A percentile compares a stretch with the other conserved stretches of the same genome.
Evolutionary conservation across 768 basidiomycete genomes (phyloP).

Genomic region (Megacollybia marginata): DNA sequence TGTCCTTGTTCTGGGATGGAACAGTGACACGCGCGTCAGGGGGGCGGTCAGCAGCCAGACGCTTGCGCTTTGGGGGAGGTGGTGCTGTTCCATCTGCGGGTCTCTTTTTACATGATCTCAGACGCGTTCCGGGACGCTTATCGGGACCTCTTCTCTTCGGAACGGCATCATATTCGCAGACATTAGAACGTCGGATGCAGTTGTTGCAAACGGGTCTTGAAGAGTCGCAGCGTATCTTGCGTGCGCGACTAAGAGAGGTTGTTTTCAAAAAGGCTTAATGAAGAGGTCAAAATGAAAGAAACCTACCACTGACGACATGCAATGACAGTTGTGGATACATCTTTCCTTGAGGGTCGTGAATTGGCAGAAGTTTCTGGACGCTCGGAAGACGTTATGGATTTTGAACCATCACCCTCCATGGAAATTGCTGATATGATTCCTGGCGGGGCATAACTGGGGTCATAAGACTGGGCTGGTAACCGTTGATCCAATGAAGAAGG

Average conservation of each 20-base stretch:
- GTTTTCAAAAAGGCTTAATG: conserved; percentile 1
- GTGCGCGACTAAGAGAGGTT: conserved; percentile 48
- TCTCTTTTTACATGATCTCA: conserved; percentile 81
- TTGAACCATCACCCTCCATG: background rate
- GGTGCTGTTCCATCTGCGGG: conserved; percentile 35
- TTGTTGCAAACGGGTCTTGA: conserved; percentile 77
- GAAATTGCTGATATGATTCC: background rate
- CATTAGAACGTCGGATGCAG: conserved; percentile 69
- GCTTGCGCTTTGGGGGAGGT: background rate
- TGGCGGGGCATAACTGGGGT: background rate
- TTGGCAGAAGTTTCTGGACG: background rate
- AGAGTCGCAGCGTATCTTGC: conserved; percentile 85
- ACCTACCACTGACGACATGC: conserved; percentile 67
- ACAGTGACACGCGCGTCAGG: background rate
- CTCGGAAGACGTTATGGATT: background rate
- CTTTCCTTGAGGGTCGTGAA: background rate
- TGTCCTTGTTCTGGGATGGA: background rate
- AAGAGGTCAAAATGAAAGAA: conserved; percentile 1
- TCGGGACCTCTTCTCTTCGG: conserved; percentile 83
- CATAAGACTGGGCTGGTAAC: background rate
- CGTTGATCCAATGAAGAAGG: background rate
- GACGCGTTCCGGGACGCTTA: conserved; percentile 78
- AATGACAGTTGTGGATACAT: conserved; percentile 22
- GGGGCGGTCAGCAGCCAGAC: background rate
- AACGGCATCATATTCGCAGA: conserved; percentile 72